phyloP scores from a whole-genome alignment of 78 protist genomes.

The Mastigamoeba balamuthi region DNA sequence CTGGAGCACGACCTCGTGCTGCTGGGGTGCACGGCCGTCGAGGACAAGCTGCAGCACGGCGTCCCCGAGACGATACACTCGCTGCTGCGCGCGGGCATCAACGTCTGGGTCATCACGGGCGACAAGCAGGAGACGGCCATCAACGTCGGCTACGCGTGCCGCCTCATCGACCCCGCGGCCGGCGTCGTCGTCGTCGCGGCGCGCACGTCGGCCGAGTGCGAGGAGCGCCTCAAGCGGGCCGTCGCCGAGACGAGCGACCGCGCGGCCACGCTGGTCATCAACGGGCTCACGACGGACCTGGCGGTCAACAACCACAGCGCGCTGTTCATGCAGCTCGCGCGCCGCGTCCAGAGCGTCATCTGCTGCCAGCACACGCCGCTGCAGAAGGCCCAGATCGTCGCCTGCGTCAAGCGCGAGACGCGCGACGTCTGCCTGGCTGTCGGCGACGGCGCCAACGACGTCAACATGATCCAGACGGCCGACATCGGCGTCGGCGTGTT shows the following conservation, averaged over 20 bases:
- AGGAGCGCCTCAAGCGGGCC: no score
- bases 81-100: slow-evolving; percentile 51
- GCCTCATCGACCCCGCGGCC: slow-evolving; percentile 20
- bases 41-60: slow-evolving; percentile 71
- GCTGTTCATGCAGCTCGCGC: slow-evolving; percentile 51
- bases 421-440: slow-evolving; percentile 53
- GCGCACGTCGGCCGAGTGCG: no score
- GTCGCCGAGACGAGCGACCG: no score
- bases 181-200: no score
- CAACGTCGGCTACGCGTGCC: slow-evolving; percentile 60
- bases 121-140: slow-evolving; percentile 83
- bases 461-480: slow-evolving; percentile 79
- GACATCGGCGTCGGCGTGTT: slow-evolving; percentile 78
- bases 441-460: slow-evolving; percentile 92
- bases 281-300: slow-evolving; percentile 24
- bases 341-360: slow-evolving; percentile 56
- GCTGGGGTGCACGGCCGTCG: slow-evolving; percentile 75
- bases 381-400: slow-evolving; percentile 70
- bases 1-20: slow-evolving; percentile 50
- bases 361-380: slow-evolving; percentile 82
- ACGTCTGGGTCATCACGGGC: slow-evolving; percentile 78
- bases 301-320: slow-evolving; percentile 17
- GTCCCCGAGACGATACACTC: slow-evolving; percentile 61
- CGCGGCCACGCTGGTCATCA: no score
- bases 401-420: slow-evolving; percentile 16